Conservation (phyloP, 352 stramenopile species). For the Blastocystis sp. region DNA sequence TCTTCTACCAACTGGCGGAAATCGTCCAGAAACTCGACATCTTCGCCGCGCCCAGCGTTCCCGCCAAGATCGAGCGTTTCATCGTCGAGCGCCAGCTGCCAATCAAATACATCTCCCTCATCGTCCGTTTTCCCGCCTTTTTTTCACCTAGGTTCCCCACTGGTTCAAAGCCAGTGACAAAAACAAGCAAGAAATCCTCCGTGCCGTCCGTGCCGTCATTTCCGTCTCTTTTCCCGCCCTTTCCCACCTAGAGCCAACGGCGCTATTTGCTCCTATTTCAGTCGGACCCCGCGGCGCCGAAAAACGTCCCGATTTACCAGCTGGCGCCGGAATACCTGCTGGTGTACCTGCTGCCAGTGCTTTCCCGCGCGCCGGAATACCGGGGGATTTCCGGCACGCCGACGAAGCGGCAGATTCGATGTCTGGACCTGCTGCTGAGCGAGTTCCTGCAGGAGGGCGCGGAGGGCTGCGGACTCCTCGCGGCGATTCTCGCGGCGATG, state of each 20-base stretch:
- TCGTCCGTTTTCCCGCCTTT: neutral
- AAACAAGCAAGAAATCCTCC: neutral
- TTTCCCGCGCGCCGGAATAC: neutral
- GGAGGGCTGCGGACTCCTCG: neutral
- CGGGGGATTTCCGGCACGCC: neutral
- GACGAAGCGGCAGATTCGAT: neutral
- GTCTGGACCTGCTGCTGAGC: neutral
- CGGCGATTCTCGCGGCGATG: neutral
- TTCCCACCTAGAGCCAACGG: slow-evolving; percentile 29
- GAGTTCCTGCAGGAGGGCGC: neutral
- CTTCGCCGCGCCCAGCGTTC: neutral
- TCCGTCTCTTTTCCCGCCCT: too few relatives aligned
- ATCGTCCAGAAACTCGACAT: neutral
- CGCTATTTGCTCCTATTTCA: neutral
- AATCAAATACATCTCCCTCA: neutral
- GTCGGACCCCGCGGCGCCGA: too few relatives aligned
- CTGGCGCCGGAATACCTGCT: neutral
- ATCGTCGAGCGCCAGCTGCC: neutral
- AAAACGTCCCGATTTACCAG: neutral
- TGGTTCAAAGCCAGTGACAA: neutral
- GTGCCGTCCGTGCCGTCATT: neutral
- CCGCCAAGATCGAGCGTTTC: neutral
- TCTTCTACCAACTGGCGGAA: neutral
- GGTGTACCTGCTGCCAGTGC: neutral
- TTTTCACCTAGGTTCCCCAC: neutral